Evolutionary conservation across 2,329 filamentous ascomycete species (phyloP).

Genomic region (Penicillium freii): DNA sequence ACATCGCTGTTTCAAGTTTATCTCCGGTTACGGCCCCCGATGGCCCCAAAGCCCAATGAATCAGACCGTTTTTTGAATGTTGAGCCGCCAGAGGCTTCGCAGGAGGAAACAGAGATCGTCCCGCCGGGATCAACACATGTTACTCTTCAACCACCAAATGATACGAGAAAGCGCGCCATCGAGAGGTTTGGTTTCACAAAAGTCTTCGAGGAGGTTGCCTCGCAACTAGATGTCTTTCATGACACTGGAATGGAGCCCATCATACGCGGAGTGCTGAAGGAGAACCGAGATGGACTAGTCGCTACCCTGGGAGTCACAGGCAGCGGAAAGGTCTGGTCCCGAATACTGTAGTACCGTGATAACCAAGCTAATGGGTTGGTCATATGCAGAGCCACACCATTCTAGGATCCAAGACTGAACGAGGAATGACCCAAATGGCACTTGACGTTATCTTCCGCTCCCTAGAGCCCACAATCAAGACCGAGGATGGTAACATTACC

Average conservation of each 20-base stretch:
- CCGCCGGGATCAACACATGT: constrained; percentile 61
- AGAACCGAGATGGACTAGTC: constrained; percentile 83
- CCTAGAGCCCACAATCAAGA: constrained; percentile 68
- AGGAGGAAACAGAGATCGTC: constrained; percentile 33
- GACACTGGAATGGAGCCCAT: constrained; percentile 72
- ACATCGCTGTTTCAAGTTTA: constrained; percentile 85
- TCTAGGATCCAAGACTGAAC: constrained; percentile 78
- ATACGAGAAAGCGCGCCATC: constrained; percentile 77
- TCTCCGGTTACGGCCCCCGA: constrained; percentile 74
- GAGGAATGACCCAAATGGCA: constrained; percentile 86
- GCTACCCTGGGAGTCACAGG: constrained; percentile 93
- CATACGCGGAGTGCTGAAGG: constrained; percentile 76
- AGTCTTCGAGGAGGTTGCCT: constrained; percentile 84
- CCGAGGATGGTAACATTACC: constrained; percentile 52
- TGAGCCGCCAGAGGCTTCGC: constrained; percentile 52
- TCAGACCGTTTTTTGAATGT: constrained; percentile 73
- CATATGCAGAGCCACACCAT: constrained; percentile 81
- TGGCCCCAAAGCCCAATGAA: constrained; percentile 40
- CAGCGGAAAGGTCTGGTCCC: constrained; percentile 79
- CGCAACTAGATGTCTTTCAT: constrained; percentile 83
- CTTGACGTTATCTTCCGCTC: constrained; percentile 88
- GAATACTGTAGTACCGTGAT: background rate
- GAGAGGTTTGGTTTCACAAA: constrained; percentile 93
- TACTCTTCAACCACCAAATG: constrained; percentile 75
- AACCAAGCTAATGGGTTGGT: constrained; percentile 7